Percentiles rank a stretch among this genome's conserved stretches.
phyloP scores from a whole-genome alignment of 2,329 filamentous ascomycete genomes.

The Tolypocladium cylindrosporum region DNA sequence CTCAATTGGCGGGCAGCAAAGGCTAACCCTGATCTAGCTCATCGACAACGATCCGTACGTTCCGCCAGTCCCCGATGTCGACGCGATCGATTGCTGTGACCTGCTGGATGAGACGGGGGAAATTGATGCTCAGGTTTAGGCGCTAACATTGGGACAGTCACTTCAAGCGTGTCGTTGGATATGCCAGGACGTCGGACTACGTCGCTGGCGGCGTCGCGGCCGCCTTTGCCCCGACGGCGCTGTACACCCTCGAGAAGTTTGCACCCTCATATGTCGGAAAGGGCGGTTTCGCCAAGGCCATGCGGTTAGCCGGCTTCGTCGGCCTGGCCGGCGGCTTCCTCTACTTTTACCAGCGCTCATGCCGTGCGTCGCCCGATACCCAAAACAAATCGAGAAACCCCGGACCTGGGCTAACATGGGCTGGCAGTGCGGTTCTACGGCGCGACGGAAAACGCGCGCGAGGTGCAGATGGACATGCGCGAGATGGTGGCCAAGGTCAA shows the following conservation, averaged over 20 bases:
- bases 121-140: neutral
- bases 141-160: conserved; percentile 49
- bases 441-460: conserved; percentile 81
- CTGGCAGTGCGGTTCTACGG: conserved; percentile 84
- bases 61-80: neutral
- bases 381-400: neutral
- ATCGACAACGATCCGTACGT: conserved; percentile 97
- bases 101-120: neutral
- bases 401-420: conserved; percentile 1
- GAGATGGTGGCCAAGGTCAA: conserved; percentile 98
- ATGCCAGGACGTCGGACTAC: conserved; percentile 82
- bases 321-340: conserved; percentile 72
- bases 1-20: conserved; percentile 12
- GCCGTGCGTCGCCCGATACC: conserved; percentile 47
- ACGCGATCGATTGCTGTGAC: neutral
- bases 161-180: conserved; percentile 79
- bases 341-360: conserved; percentile 75
- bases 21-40: conserved; percentile 50
- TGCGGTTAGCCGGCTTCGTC: conserved; percentile 68
- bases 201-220: conserved; percentile 56
- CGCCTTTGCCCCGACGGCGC: conserved; percentile 61
- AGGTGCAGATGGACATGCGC: conserved; percentile 91
- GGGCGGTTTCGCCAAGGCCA: conserved; percentile 70
- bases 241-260: conserved; percentile 73
- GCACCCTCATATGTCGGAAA: conserved; percentile 77